Percentiles rank a stretch among this genome's conserved stretches.
Conservation (phyloP, 108 stramenopile genomes). For the Heterococcus sp. region DNA sequence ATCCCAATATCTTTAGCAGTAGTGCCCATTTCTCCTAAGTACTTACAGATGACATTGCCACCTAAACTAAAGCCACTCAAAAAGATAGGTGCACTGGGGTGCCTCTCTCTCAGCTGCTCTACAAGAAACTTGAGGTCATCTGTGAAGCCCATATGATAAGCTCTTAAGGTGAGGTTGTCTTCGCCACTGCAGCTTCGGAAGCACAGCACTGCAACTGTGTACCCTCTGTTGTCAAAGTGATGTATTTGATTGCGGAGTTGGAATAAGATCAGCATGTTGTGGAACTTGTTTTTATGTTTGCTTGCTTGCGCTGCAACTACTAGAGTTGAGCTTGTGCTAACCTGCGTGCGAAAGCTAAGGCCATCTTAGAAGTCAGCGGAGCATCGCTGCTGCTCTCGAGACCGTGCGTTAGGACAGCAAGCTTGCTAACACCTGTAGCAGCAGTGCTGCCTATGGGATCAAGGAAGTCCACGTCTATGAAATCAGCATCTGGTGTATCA, state of each 20-base stretch:
- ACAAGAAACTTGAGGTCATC: not conserved
- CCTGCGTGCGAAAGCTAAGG: constrained; percentile 7
- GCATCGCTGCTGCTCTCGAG: constrained; percentile 38
- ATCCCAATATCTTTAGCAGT: not conserved
- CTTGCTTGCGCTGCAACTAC: no score
- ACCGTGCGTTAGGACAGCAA: constrained; percentile 37
- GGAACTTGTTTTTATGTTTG: no score
- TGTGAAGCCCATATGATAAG: constrained; percentile 51
- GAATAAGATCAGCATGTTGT: not conserved
- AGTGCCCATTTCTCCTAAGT: not conserved
- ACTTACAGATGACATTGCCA: not conserved
- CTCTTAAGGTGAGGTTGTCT: constrained; percentile 64
- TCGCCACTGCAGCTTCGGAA: constrained; percentile 78
- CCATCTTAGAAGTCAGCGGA: constrained; percentile 32
- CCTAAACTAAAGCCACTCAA: not conserved
- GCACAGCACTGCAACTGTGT: constrained; percentile 59
- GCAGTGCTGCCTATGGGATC: not conserved
- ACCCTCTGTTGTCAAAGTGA: constrained; percentile 22
- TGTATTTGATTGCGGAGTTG: not conserved
- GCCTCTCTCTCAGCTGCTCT: not conserved
- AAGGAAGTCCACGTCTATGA: constrained; percentile 40
- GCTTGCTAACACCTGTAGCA: not conserved
- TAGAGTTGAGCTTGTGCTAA: not conserved
- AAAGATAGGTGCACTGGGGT: not conserved
- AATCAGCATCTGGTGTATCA: constrained; percentile 43